Percentiles rank a stretch among this genome's conserved stretches.
Conservation (phyloP, 73 alveolate genomes). For the Stentor roeselii region DNA sequence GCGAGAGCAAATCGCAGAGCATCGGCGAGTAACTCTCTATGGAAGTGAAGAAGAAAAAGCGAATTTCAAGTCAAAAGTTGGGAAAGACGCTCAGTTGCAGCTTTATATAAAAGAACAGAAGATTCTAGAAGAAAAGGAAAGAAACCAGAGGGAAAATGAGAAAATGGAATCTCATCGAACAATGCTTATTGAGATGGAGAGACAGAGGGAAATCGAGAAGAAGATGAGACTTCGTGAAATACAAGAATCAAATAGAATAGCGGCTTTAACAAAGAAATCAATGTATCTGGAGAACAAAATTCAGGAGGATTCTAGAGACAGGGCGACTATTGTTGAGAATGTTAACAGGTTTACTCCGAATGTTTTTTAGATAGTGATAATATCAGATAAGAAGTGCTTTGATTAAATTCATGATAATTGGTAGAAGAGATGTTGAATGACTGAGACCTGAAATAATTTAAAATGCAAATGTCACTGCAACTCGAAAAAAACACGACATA, state of each 20-base stretch:
- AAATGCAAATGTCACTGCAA: too few species aligned
- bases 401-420: too few species aligned
- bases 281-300: neutral
- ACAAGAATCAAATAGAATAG: neutral
- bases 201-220: constrained; percentile 8
- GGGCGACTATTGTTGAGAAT: neutral
- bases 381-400: too few species aligned
- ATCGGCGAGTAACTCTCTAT: neutral
- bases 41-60: constrained; percentile 25
- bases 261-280: neutral
- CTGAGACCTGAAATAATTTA: too few species aligned
- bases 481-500: too few species aligned
- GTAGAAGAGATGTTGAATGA: too few species aligned
- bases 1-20: constrained; percentile 11
- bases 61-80: neutral
- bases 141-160: neutral
- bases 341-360: neutral
- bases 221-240: neutral
- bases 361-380: neutral
- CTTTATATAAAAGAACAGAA: constrained; percentile 1
- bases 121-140: neutral
- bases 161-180: constrained; percentile 3
- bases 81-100: constrained; percentile 24
- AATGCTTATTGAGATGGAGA: neutral
- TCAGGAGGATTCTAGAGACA: neutral